Evolutionary conservation across 306 rosid species (phyloP).

Genomic region (Lagenaria siceraria): DNA sequence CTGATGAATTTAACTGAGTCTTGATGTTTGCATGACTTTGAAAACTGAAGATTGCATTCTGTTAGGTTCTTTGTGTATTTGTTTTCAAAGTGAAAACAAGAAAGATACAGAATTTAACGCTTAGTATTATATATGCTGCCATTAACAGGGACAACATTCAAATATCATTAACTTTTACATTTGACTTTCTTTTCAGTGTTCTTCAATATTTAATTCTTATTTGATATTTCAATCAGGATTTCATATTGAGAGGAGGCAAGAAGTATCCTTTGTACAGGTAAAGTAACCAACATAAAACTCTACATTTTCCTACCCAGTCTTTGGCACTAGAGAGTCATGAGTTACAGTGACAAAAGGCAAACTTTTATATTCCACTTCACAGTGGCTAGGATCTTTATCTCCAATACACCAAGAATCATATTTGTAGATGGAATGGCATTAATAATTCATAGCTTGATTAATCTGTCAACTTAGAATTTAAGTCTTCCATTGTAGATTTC

Average conservation of each 20-base stretch:
- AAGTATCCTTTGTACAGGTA: slow-evolving; percentile 81
- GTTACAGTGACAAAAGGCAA: background rate
- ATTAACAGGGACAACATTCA: background rate
- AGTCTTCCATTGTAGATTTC: background rate
- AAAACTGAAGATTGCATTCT: background rate
- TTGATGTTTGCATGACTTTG: background rate
- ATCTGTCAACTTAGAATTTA: background rate
- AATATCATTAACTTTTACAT: background rate
- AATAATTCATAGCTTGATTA: background rate
- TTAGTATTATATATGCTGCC: background rate
- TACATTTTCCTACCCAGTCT: background rate
- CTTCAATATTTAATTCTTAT: slow-evolving; percentile 1
- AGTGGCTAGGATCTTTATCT: background rate
- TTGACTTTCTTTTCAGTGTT: background rate
- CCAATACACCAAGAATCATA: background rate
- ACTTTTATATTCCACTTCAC: background rate
- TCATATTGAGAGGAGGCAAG: slow-evolving; percentile 71
- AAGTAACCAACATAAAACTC: background rate
- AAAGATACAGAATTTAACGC: background rate
- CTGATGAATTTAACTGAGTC: background rate
- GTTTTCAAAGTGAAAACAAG: background rate
- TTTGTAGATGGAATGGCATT: background rate
- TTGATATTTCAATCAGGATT: slow-evolving; percentile 51
- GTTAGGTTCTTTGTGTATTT: background rate
- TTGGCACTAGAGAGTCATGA: background rate